Conservation (phyloP, 495 filamentous ascomycete genomes). For the Podospora didyma region DNA sequence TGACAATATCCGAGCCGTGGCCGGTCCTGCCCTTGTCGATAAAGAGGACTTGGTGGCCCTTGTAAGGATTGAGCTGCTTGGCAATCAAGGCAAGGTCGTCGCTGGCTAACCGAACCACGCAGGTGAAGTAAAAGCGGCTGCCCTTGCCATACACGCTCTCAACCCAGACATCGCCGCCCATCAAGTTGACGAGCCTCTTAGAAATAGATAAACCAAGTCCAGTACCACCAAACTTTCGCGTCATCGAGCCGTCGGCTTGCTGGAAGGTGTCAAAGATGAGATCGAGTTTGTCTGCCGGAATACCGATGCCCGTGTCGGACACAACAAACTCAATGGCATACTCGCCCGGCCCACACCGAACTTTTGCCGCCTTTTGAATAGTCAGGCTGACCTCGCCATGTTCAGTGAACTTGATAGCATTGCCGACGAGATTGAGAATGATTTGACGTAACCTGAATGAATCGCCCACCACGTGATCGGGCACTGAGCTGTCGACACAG, state of each 20-base stretch:
- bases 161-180: conserved; percentile 98
- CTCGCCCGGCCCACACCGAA: conserved; percentile 59
- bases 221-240: conserved; percentile 93
- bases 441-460: conserved; percentile 96
- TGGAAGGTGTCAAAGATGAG: conserved; percentile 99
- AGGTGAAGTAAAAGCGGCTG: conserved; percentile 97
- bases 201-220: conserved; percentile 96
- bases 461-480: conserved; percentile 95
- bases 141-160: conserved; percentile 89
- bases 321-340: conserved; percentile 97
- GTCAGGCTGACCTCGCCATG: conserved; percentile 93
- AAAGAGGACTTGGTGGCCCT: conserved; percentile 88
- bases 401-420: conserved; percentile 95
- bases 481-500: conserved; percentile 87
- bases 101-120: conserved; percentile 80
- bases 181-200: conserved; percentile 89
- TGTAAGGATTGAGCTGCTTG: conserved; percentile 83
- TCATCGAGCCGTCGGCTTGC: conserved; percentile 97
- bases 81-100: conserved; percentile 77
- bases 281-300: conserved; percentile 92
- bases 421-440: conserved; percentile 77
- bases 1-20: conserved; percentile 68
- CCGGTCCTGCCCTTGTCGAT: conserved; percentile 89
- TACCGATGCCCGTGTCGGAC: conserved; percentile 95
- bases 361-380: conserved; percentile 70